phyloP scores from a whole-genome alignment of 805 yeast genomes.

The Candida broadrunensis region DNA sequence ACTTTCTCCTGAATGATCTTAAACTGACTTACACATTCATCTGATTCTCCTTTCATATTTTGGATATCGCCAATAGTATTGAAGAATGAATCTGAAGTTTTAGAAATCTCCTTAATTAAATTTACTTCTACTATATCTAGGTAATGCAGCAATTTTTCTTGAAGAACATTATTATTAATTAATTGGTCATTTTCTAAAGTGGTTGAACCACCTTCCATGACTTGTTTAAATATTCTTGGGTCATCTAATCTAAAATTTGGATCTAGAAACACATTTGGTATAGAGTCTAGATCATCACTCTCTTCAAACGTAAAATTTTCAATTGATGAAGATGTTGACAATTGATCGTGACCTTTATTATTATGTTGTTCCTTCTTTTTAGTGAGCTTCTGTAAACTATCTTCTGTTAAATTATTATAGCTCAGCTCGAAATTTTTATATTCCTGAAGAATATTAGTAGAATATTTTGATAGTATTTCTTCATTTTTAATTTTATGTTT shows the following conservation, averaged over 20 bases:
- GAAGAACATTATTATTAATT: conserved; percentile 56
- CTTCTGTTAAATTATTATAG: conserved; percentile 35
- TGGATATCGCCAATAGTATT: conserved; percentile 78
- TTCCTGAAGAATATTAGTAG: conserved; percentile 19
- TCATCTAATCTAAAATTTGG: conserved; percentile 78
- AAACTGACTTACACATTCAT: conserved; percentile 46
- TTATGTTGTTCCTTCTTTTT: conserved; percentile 10
- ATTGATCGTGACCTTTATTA: conserved; percentile 4
- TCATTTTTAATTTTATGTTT: conserved; percentile 19
- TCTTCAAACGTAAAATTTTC: conserved; percentile 6
- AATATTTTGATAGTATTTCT: conserved; percentile 17
- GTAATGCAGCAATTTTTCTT: conserved; percentile 76
- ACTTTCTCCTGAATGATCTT: conserved; percentile 46
- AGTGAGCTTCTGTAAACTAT: conserved; percentile 27
- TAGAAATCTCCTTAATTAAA: conserved; percentile 76
- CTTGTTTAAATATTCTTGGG: conserved; percentile 77
- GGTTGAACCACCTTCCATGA: conserved; percentile 54
- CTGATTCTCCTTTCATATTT: conserved; percentile 55
- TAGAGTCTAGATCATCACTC: conserved; percentile 12
- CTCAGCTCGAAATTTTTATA: conserved; percentile 36
- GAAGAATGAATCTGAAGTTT: conserved; percentile 81
- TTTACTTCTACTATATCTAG: conserved; percentile 83
- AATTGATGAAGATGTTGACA: conserved; percentile 7
- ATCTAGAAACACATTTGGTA: conserved; percentile 71
- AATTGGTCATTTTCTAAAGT: conserved; percentile 35